Conservation (phyloP, 257 asterid genomes). For the Plectranthus barbatus region DNA sequence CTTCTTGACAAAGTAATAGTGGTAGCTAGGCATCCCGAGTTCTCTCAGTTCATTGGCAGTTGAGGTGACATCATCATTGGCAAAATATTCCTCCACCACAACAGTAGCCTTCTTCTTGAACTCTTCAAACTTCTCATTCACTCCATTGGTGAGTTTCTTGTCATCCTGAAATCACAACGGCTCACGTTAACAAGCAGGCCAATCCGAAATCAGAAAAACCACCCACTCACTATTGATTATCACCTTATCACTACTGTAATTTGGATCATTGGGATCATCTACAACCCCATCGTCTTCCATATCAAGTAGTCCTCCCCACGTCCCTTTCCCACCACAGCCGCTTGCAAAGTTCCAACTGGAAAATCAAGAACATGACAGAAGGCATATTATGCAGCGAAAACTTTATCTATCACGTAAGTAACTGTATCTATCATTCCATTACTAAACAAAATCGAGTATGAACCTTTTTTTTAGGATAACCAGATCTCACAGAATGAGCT, state of each 20-base stretch:
- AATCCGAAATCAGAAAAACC: background rate
- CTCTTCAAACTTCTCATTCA: slow-evolving; percentile 35
- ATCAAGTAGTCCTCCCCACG: slow-evolving; percentile 75
- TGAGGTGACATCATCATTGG: slow-evolving; percentile 62
- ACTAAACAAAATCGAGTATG: background rate
- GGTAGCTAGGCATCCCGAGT: slow-evolving; percentile 49
- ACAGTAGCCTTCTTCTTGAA: slow-evolving; percentile 69
- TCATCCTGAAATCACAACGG: slow-evolving; percentile 43
- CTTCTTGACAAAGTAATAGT: slow-evolving; percentile 73
- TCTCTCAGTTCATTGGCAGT: slow-evolving; percentile 72
- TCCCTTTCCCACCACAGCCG: slow-evolving; percentile 86
- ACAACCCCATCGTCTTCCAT: slow-evolving; percentile 28
- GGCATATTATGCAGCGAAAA: too few relatives aligned
- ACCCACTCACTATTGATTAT: background rate
- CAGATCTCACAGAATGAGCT: slow-evolving; percentile 44
- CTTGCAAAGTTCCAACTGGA: slow-evolving; percentile 25
- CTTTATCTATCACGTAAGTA: too few relatives aligned
- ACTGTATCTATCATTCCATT: background rate
- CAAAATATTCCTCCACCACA: slow-evolving; percentile 81
- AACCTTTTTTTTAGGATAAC: slow-evolving; percentile 31
- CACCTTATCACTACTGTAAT: slow-evolving; percentile 22
- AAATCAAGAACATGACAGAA: background rate
- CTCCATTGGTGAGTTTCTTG: slow-evolving; percentile 15
- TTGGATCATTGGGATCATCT: slow-evolving; percentile 48
- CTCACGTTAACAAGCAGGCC: too few relatives aligned